These are phyloP conservation scores for Ophiostoma populinum DNA, from an alignment of 2,329 filamentous ascomycete genomes.

Conservation along the genomic window DNA sequence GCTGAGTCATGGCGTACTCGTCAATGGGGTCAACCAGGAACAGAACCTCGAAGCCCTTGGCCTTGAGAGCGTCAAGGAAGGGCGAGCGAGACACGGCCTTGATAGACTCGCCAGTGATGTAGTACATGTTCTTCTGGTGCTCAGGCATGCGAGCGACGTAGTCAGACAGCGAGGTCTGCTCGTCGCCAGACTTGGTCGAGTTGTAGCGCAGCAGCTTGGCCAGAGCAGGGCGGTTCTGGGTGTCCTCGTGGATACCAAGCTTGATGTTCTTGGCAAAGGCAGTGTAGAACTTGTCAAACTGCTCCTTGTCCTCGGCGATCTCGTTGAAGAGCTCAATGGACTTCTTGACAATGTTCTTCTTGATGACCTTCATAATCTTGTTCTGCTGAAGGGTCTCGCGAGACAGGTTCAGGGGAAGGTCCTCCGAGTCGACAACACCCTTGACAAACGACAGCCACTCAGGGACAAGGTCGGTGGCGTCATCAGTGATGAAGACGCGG, in stretches of 20 bases:
- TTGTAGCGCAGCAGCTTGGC: constrained; percentile 98
- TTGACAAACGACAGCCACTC: constrained; percentile 99
- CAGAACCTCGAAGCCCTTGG: constrained; percentile 98
- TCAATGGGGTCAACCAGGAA: constrained; percentile 99
- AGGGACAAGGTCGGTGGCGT: constrained; percentile 95
- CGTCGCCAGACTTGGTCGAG: constrained; percentile 97
- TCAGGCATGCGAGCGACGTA: constrained; percentile 99
- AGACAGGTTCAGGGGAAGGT: constrained; percentile 96
- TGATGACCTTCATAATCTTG: constrained; percentile 99
- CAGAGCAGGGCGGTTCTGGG: constrained; percentile 81
- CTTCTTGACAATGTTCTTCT: constrained; percentile 99
- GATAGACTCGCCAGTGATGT: constrained; percentile 99
- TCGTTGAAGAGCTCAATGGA: constrained; percentile 97
- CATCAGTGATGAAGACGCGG: constrained; percentile 99
- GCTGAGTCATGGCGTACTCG: constrained; percentile 97
- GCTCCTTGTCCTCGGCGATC: constrained; percentile 98
- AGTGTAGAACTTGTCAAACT: constrained; percentile 99
- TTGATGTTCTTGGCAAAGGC: constrained; percentile 99
- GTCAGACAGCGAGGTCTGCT: constrained; percentile 86
- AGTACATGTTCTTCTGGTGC: constrained; percentile 99
- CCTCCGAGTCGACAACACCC: constrained; percentile 99
- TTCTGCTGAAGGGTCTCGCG: constrained; percentile 99
- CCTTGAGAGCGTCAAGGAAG: constrained; percentile 96
- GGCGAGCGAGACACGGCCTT: constrained; percentile 97
- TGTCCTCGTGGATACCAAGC: constrained; percentile 99